Base-by-base conservation (phyloP, 2,329 filamentous ascomycete species). In the Xylariaceae sp. region DNA sequence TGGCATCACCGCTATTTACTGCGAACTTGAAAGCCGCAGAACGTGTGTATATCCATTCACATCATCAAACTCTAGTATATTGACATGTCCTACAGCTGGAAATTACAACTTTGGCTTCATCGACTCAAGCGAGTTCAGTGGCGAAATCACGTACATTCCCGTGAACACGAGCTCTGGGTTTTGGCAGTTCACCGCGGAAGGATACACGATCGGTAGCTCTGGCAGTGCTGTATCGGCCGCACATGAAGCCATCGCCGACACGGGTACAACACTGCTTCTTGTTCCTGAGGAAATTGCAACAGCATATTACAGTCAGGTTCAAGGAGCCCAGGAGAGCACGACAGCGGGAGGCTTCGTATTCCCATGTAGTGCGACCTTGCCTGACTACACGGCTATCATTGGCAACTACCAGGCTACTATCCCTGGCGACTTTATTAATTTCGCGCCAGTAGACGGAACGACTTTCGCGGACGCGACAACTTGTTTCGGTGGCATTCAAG, bases 401-500 rank as follows among this genome's bases (percentile, higher is more conserved):
- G 58, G 55, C 3, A 29, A 38, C 9, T 54, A 61, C 32, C 24
- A 51, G 30, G 59, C 48, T 7, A 43, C 53, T 16, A 47, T 62
- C 9, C 58, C 59, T 0, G 58, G 57, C 1, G 63, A 64, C 38
- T 61, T 68, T 41, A 64, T 74, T 50, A 66, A 61, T 4, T 78
- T 72, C 49, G 65, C 71, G 3, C 61, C 65, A 1, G 64, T 69
- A 6, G 67, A 69, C 43, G 66, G 68, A 38, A 74, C 63, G 59
- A 70, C 48, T 69, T 79, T 70, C 60, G 72, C 38, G 74, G 77
- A 71, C 51, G 56, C 53, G 46, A 74, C 37, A 52, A 61, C 65
- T 34, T 87, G 83, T 70, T 85, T 73, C 51, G 83, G 83, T 39
- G 83, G 83, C 35, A 73, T 87, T 39, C 83, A 87, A 70, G 65